These are phyloP conservation scores for Crithidia mellificae DNA, from an alignment of 208 protist genomes.

Conservation along the genomic window DNA sequence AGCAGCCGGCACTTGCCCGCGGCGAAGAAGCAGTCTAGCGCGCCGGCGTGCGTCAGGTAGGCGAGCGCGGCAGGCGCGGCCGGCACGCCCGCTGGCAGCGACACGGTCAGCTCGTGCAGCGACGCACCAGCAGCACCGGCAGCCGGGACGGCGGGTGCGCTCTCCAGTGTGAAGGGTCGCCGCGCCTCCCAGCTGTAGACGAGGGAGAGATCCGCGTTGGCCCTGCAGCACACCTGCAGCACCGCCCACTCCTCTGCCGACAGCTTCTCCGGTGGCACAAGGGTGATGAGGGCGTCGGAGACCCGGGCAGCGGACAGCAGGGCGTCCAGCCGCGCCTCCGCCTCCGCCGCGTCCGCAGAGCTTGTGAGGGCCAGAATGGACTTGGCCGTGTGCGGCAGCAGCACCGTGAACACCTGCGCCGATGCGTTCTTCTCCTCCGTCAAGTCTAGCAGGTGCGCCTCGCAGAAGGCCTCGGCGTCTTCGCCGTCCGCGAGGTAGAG, in stretches of 20 bases:
- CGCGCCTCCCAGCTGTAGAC: conserved; percentile 36
- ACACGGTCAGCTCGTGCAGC: conserved; percentile 17
- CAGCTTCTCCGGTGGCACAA: conserved; percentile 29
- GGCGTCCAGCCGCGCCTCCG: conserved; percentile 17
- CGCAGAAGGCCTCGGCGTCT: conserved; percentile 44
- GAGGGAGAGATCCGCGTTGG: conserved; percentile 38
- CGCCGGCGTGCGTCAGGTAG: conserved; percentile 35
- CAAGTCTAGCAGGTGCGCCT: conserved; percentile 44
- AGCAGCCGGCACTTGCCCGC: conserved; percentile 32
- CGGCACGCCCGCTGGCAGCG: conserved; percentile 24
- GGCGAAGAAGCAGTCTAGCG: conserved; percentile 39
- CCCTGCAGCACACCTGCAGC: conserved; percentile 31
- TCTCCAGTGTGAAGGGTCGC: conserved; percentile 26
- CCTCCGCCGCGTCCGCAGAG: conserved; percentile 2
- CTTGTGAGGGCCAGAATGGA: conserved; percentile 11
- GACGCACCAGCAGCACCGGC: background rate
- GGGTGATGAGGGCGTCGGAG: conserved; percentile 48
- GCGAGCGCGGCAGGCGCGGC: conserved; percentile 41
- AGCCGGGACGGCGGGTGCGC: background rate
- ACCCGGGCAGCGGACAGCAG: conserved; percentile 41
- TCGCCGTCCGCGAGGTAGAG: conserved; percentile 28
- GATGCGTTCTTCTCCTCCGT: conserved; percentile 34
- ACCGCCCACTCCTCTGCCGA: conserved; percentile 25
- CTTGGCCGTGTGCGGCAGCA: conserved; percentile 27
- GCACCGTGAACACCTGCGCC: conserved; percentile 49